Evolutionary conservation across 1,139 yeast genomes (phyloP), one percentile per base, ranked within the genome.

Genomic region (Zygosaccharomyces sapae): DNA sequence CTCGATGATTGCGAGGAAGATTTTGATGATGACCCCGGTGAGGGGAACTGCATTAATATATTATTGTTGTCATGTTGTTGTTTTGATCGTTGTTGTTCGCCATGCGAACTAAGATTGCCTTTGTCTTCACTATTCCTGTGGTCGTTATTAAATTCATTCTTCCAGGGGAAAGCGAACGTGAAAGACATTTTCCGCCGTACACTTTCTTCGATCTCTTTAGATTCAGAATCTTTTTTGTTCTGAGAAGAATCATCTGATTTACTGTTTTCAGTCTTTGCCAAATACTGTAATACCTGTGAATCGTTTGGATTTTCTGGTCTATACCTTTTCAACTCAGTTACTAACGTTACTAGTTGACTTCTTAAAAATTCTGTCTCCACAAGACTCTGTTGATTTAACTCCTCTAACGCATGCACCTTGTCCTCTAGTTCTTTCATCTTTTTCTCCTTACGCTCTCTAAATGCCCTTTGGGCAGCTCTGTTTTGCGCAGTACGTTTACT

Each of bases 401-500:
- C 77, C 67, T 90, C 96, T 55, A 90, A 74, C 51, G 70, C 68
- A 49, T 74, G 69, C 16, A 90, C 95, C 57, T 86, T 81, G 46
- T 81, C 83, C 64, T 90, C 97, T 52, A 92, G 74, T 52, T 89
- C 96, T 62, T 82, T 79, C 82, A 92, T 77, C 61, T 86, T 88
- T 47, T 76, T 76, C 66, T 92, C 97, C 67, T 92, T 92, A 54
- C 98, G 79, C 67, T 92, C 97, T 51, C 98, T 75, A 68, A 89
- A 92, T 7, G 97, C 97, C 48, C 97, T 75, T 69, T 92, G 98
- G 18, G 98, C 98, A 6, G 97, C 97, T 61, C 98, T 76, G 68
- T 92, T 92, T 69, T 92, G 98, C 1, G 97, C 97, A 18, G 96
- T 88, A 58, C 98, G 75, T 73, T 88, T 90, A 59, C 82, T 81